Conservation (phyloP, 345 rosid species). For the Cardamine occulta region DNA sequence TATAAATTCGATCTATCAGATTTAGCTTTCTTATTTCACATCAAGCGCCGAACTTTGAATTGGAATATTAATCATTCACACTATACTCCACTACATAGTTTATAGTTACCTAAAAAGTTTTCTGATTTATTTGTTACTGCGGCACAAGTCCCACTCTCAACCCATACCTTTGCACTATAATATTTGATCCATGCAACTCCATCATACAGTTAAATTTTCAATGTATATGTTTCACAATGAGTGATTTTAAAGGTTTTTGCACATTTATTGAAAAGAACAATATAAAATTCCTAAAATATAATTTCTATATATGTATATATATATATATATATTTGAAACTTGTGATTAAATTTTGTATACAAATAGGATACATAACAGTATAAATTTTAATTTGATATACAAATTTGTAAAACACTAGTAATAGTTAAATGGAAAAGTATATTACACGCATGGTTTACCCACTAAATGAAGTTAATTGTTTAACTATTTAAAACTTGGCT, state of each 20-base stretch:
- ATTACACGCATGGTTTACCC: slow-evolving; percentile 34
- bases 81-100: slow-evolving; percentile 18
- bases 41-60: slow-evolving; percentile 34
- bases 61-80: slow-evolving; percentile 40
- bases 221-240: not conserved
- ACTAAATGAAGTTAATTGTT: slow-evolving; percentile 21
- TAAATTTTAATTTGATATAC: not conserved
- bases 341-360: not conserved
- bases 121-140: not conserved
- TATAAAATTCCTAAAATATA: too few relatives aligned
- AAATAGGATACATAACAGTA: not conserved
- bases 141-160: slow-evolving; percentile 22
- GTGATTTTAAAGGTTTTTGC: not conserved
- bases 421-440: slow-evolving; percentile 3
- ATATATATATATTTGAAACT: too few relatives aligned
- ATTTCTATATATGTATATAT: too few relatives aligned
- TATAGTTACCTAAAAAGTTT: slow-evolving; percentile 9
- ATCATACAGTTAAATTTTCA: not conserved
- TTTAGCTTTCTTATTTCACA: slow-evolving; percentile 18
- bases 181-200: not conserved
- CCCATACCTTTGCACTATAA: slow-evolving; percentile 28
- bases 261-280: not conserved
- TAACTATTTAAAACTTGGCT: slow-evolving; percentile 11
- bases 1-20: not conserved
- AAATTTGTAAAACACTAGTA: not conserved